These are phyloP conservation scores for Xylaria acuta DNA, from an alignment of 495 filamentous ascomycete genomes.

Conservation along the genomic window DNA sequence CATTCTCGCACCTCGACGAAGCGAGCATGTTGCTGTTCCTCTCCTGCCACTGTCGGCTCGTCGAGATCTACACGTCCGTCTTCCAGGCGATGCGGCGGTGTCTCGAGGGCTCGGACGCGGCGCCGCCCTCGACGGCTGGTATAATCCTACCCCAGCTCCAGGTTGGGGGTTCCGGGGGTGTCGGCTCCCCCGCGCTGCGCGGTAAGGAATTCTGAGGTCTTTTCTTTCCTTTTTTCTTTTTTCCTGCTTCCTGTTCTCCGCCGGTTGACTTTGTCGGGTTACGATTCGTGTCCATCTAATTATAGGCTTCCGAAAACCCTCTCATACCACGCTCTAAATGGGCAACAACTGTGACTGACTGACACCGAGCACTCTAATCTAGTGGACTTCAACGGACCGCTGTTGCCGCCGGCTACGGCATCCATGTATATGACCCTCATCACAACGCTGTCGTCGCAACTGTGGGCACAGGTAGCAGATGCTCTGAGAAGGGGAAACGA, in stretches of 20 bases:
- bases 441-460: conserved; percentile 20
- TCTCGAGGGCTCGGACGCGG: conserved; percentile 9
- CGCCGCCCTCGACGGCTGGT: neutral
- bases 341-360: neutral
- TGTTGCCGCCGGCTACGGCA: conserved; percentile 3
- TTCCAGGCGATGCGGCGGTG: conserved; percentile 24
- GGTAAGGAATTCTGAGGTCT: neutral
- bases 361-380: neutral
- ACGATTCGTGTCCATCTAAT: too few species aligned
- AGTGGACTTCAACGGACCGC: conserved; percentile 20
- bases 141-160: conserved; percentile 25
- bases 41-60: conserved; percentile 27
- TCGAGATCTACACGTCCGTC: conserved; percentile 23
- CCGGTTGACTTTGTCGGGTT: too few species aligned
- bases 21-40: conserved; percentile 19
- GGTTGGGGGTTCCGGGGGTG: conserved; percentile 13
- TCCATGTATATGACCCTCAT: conserved; percentile 28
- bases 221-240: neutral
- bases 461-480: conserved; percentile 20
- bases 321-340: neutral
- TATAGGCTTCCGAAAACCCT: too few species aligned
- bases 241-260: too few species aligned
- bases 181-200: conserved; percentile 12
- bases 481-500: neutral
- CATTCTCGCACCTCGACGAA: conserved; percentile 22